Evolutionary conservation across 257 asterid species (phyloP).

Genomic region (Nicotiana undulata): DNA sequence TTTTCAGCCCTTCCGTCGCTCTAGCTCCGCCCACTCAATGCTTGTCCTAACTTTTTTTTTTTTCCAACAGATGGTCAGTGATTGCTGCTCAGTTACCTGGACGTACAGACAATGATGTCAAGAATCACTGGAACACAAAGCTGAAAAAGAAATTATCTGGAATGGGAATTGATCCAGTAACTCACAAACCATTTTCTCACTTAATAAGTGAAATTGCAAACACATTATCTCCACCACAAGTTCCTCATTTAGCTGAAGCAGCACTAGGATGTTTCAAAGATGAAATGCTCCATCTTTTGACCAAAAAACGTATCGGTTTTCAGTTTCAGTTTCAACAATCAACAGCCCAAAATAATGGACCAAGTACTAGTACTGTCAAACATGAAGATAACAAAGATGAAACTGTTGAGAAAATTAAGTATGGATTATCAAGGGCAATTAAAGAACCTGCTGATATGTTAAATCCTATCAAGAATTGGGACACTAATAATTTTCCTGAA

Average conservation of each 20-base stretch:
- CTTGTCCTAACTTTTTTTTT: no score
- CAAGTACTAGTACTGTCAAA: constrained; percentile 26
- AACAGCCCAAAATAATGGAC: constrained; percentile 1
- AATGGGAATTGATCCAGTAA: constrained; percentile 94
- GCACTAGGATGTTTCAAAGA: constrained; percentile 95
- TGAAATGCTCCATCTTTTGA: constrained; percentile 92
- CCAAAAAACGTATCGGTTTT: constrained; percentile 68
- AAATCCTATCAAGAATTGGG: neutral
- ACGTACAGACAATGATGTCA: constrained; percentile 87
- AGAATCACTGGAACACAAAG: constrained; percentile 94
- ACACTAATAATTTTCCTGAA: neutral
- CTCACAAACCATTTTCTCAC: constrained; percentile 94
- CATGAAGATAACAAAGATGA: constrained; percentile 32
- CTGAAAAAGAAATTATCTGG: constrained; percentile 91
- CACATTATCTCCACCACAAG: constrained; percentile 82
- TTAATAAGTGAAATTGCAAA: constrained; percentile 79
- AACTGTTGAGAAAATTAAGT: neutral
- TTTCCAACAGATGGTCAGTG: constrained; percentile 62
- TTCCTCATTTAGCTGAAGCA: constrained; percentile 86
- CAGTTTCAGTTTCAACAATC: constrained; percentile 45
- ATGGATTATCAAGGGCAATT: constrained; percentile 2
- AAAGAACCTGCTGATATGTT: neutral
- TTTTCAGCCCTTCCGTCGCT: no score
- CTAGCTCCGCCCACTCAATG: no score
- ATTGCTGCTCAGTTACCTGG: constrained; percentile 93